These are phyloP conservation scores for Psilocybe tampanensis DNA, from an alignment of 768 basidiomycete genomes.

Conservation along the genomic window DNA sequence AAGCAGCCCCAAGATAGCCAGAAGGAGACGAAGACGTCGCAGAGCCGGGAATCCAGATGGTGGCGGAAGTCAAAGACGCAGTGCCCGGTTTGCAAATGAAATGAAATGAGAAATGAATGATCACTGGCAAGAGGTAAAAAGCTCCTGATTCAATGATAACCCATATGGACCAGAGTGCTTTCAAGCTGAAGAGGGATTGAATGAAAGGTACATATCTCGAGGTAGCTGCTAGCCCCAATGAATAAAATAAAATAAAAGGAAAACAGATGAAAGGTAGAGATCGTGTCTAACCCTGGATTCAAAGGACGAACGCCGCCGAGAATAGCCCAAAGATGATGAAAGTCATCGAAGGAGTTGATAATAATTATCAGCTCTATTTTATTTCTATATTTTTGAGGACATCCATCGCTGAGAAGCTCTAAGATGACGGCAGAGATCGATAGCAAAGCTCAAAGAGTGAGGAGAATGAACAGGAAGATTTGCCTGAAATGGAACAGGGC, in stretches of 20 bases:
- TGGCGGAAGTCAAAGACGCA: no score
- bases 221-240: no score
- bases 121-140: neutral
- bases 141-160: neutral
- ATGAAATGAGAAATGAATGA: neutral
- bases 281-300: slow-evolving; percentile 8
- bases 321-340: no score
- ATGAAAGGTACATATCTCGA: no score
- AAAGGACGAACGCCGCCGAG: neutral
- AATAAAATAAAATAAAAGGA: neutral
- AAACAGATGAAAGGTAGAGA: slow-evolving; percentile 4
- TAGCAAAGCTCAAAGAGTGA: no score
- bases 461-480: slow-evolving; percentile 8
- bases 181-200: neutral
- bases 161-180: slow-evolving; percentile 4
- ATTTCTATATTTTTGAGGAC: no score
- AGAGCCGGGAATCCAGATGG: no score
- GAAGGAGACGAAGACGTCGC: slow-evolving; percentile 6
- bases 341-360: no score
- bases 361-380: no score
- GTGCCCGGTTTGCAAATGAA: slow-evolving; percentile 1
- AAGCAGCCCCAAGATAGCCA: neutral
- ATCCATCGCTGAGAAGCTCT: neutral
- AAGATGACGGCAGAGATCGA: no score
- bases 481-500: slow-evolving; percentile 31